Evolutionary conservation across 176 grass and related monocot species (phyloP).

Genomic region (Puccinellia tenuiflora): DNA sequence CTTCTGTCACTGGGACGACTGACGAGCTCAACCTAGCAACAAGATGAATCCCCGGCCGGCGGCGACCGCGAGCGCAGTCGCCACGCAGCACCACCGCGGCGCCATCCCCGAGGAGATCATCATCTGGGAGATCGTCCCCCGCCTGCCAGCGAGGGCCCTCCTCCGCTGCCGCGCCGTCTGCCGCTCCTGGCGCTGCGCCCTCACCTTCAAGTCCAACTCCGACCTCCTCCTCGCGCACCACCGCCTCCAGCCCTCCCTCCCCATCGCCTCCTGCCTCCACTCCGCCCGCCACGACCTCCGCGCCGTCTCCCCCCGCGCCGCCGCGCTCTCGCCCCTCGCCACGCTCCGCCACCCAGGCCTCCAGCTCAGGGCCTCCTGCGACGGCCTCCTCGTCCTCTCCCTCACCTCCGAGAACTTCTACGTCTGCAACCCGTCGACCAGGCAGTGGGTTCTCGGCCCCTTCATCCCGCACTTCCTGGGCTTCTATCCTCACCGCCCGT

Average conservation of each 20-base stretch:
- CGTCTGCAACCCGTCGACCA: neutral
- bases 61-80: neutral
- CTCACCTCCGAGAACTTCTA: neutral
- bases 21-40: neutral
- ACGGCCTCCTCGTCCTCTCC: conserved; percentile 4
- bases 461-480: neutral
- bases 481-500: neutral
- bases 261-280: neutral
- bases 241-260: neutral
- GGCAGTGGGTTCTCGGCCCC: neutral
- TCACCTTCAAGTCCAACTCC: neutral
- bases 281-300: neutral
- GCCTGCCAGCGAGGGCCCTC: neutral
- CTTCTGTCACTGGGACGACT: neutral
- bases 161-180: neutral
- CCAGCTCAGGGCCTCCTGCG: neutral
- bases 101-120: neutral
- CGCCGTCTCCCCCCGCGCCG: neutral
- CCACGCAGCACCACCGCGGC: neutral
- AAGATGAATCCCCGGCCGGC: neutral
- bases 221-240: neutral
- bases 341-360: neutral
- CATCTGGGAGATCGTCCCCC: neutral
- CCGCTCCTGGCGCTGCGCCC: neutral
- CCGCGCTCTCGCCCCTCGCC: neutral